phyloP scores from a whole-genome alignment of 176 grass and related monocot genomes.

The Areca catechu region DNA sequence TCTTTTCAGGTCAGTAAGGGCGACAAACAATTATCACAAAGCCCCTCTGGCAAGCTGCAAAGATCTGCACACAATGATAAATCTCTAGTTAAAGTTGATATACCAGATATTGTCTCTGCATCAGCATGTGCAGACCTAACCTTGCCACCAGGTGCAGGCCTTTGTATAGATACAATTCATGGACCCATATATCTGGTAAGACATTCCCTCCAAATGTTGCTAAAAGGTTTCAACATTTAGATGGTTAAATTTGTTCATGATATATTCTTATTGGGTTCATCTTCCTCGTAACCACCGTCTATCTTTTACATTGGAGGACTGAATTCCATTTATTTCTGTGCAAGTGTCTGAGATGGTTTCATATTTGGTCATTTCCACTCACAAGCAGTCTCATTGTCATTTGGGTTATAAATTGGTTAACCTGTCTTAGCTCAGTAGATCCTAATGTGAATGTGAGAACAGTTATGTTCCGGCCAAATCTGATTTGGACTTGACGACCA shows the following conservation, averaged over 20 bases:
- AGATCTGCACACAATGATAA: conserved; percentile 33
- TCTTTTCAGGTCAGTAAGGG: conserved; percentile 44
- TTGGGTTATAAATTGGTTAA: too few relatives aligned
- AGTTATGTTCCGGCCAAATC: too few relatives aligned
- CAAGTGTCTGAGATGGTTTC: too few relatives aligned
- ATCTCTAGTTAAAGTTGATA: conserved; percentile 55
- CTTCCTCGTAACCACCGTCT: not conserved
- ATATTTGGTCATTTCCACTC: too few relatives aligned
- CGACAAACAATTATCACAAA: conserved; percentile 45
- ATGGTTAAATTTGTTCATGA: too few relatives aligned
- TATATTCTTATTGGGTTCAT: not conserved
- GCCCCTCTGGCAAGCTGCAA: conserved; percentile 23
- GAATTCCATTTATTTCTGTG: too few relatives aligned
- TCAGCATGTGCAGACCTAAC: conserved; percentile 78
- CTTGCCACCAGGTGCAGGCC: conserved; percentile 71
- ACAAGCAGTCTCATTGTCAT: too few relatives aligned
- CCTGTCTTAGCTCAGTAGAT: too few relatives aligned
- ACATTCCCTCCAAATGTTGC: not conserved
- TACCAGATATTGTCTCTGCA: conserved; percentile 72
- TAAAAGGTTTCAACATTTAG: too few relatives aligned
- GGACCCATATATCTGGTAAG: conserved; percentile 76
- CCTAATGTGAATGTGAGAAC: too few relatives aligned
- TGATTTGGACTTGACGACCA: too few relatives aligned
- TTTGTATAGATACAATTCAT: conserved; percentile 78
- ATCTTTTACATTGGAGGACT: too few relatives aligned